These are phyloP conservation scores for Trichophaea hybrida DNA, from an alignment of 2,329 filamentous ascomycete genomes.

Conservation along the genomic window DNA sequence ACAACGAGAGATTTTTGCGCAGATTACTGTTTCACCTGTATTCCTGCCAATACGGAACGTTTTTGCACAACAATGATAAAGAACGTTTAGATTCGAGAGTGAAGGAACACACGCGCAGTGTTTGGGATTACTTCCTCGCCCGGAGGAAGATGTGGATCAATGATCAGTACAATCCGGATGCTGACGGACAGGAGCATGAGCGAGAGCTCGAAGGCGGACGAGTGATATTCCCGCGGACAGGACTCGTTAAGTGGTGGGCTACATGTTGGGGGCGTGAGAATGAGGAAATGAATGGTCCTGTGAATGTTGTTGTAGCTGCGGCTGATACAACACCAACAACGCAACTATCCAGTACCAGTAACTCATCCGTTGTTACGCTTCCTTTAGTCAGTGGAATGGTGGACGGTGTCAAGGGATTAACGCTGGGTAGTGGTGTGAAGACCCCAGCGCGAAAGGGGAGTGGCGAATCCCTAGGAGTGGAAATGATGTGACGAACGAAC, in stretches of 20 bases:
- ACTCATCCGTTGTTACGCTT: not conserved
- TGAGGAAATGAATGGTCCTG: constrained; percentile 70
- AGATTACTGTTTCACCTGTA: constrained; percentile 86
- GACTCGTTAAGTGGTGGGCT: constrained; percentile 72
- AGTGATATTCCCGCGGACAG: constrained; percentile 61
- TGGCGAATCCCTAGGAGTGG: not conserved
- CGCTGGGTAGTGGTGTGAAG: not conserved
- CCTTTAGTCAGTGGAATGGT: not conserved
- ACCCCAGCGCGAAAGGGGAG: not conserved
- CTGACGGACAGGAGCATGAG: constrained; percentile 46
- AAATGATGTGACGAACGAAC: constrained; percentile 3
- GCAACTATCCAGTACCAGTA: not conserved
- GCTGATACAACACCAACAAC: not conserved
- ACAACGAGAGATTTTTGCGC: constrained; percentile 83
- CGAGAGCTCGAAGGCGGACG: constrained; percentile 64
- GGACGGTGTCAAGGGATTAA: constrained; percentile 2
- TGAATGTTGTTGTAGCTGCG: not conserved
- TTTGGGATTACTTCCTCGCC: constrained; percentile 91
- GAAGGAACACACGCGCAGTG: constrained; percentile 60
- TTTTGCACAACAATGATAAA: constrained; percentile 88
- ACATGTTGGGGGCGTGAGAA: constrained; percentile 75
- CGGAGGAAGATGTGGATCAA: constrained; percentile 72
- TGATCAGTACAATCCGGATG: constrained; percentile 54
- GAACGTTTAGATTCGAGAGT: constrained; percentile 60
- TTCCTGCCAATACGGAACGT: constrained; percentile 92